Conservation (phyloP, 2,329 filamentous ascomycete genomes). For the Aspergillus pseudoglaucus region DNA sequence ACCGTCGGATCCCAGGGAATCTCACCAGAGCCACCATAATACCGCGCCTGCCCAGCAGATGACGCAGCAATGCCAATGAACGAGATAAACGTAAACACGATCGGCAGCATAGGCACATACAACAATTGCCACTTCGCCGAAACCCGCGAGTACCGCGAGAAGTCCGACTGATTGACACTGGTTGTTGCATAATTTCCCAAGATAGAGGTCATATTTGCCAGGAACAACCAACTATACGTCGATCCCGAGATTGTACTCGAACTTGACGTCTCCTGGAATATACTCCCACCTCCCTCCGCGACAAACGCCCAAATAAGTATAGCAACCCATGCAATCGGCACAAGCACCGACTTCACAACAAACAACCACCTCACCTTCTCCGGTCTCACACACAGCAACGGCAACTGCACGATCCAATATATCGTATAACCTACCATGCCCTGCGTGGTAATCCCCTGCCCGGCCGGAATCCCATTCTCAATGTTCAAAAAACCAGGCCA, state of each 20-base stretch:
- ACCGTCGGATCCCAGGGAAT: slow-evolving; percentile 41
- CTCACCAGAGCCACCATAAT: slow-evolving; percentile 17
- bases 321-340: slow-evolving; percentile 55
- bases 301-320: slow-evolving; percentile 59
- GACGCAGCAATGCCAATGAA: slow-evolving; percentile 42
- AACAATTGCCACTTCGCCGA: slow-evolving; percentile 45
- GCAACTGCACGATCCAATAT: slow-evolving; percentile 41
- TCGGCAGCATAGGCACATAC: slow-evolving; percentile 46
- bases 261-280: slow-evolving; percentile 36
- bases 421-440: slow-evolving; percentile 41
- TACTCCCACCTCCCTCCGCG: slow-evolving; percentile 45
- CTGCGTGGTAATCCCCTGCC: slow-evolving; percentile 40
- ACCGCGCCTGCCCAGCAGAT: slow-evolving; percentile 34
- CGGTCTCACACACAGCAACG: slow-evolving; percentile 39
- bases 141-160: slow-evolving; percentile 47
- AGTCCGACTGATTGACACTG: slow-evolving; percentile 52
- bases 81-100: slow-evolving; percentile 49
- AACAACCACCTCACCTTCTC: slow-evolving; percentile 36
- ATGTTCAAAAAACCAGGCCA: slow-evolving; percentile 37
- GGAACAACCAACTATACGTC: slow-evolving; percentile 49
- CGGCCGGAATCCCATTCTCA: slow-evolving; percentile 33
- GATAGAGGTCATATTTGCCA: slow-evolving; percentile 45
- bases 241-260: slow-evolving; percentile 42
- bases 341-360: slow-evolving; percentile 34
- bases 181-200: slow-evolving; percentile 48